Conservation (phyloP, 805 yeast genomes). For the Suhomyces prunicola region DNA sequence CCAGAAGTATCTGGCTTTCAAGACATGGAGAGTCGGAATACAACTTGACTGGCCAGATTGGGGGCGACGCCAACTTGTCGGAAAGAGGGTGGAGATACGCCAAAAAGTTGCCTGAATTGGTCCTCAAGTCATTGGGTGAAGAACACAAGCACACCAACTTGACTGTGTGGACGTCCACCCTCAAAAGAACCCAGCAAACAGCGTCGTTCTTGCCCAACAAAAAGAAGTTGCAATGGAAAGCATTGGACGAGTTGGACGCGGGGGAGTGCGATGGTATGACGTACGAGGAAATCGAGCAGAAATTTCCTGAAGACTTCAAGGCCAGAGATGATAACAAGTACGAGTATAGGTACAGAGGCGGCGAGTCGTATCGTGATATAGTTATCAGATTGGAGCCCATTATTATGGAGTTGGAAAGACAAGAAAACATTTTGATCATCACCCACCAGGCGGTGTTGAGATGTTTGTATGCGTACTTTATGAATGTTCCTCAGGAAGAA, state of each 20-base stretch:
- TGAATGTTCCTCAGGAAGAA: conserved; percentile 97
- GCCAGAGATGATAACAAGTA: conserved; percentile 95
- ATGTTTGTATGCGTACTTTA: conserved; percentile 94
- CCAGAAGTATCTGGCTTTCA: conserved; percentile 88
- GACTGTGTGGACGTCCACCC: conserved; percentile 95
- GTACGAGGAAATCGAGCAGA: conserved; percentile 77
- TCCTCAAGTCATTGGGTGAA: conserved; percentile 59
- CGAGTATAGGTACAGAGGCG: conserved; percentile 94
- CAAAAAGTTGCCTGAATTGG: conserved; percentile 71
- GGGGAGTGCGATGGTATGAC: conserved; percentile 98
- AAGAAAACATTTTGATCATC: conserved; percentile 90
- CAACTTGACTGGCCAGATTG: conserved; percentile 90
- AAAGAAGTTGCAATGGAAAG: conserved; percentile 86
- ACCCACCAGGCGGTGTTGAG: conserved; percentile 97
- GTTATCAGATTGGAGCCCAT: conserved; percentile 94
- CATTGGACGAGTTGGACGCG: conserved; percentile 93
- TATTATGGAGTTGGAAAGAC: conserved; percentile 97
- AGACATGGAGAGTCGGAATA: conserved; percentile 95
- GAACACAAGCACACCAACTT: conserved; percentile 51
- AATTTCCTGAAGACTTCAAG: conserved; percentile 90
- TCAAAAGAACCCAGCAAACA: conserved; percentile 89
- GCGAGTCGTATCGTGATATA: conserved; percentile 94
- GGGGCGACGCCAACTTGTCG: conserved; percentile 87
- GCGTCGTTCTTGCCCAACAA: conserved; percentile 78
- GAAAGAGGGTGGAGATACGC: conserved; percentile 86